Evolutionary conservation across 2,329 filamentous ascomycete genomes (phyloP), one percentile per base, ranked within the genome.

Genomic region (Diaporthe capsici): DNA sequence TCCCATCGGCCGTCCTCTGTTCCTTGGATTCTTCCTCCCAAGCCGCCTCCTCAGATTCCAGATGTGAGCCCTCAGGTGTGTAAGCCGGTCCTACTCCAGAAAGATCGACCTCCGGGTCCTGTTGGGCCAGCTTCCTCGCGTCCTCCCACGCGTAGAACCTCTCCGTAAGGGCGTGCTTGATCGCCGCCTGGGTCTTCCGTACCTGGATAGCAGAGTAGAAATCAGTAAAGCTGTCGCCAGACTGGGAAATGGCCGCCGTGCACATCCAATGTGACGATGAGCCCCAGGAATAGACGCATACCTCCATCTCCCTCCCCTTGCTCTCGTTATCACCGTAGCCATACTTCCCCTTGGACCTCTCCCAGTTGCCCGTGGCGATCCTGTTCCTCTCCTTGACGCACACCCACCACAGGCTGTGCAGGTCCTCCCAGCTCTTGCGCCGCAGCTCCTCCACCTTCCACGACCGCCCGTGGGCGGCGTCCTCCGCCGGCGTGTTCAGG

Each of bases 361-460:
- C 95, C 75, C 88, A 84, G 72, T 88, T 88, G 79, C 93, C 92
- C 42, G 97, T 98, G n/a, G 92, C 89, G 80, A 98, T 91, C 79
- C 94, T 91, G 85, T 99, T 99, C 81, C 94, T 89, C 87, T 99
- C 97, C 86, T 94, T 95, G 76, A 94, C 90, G 83, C 97, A 98
- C 73, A 95, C 91, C 95, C 96, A 99, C 95, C 96, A 99, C 81
- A 99, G 88, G 77, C 89, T 88, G 84, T 98, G 96, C 80, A 99
- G 86, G 84, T 98, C 96, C 77, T 98, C 95, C 94, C 95, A 99
- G 78, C 93, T 95, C 86, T 98, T 98, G 78, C 90, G 89, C 78
- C 96, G 91, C 81, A 99, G 88, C 87, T 99, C 97, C 85, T 95
- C 91, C 10, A 94, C 92, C 15, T 90, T 92, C 97, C 97, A 99